Evolutionary conservation across 2,329 filamentous ascomycete species (phyloP).

Genomic region (Orbilia ellipsospora): DNA sequence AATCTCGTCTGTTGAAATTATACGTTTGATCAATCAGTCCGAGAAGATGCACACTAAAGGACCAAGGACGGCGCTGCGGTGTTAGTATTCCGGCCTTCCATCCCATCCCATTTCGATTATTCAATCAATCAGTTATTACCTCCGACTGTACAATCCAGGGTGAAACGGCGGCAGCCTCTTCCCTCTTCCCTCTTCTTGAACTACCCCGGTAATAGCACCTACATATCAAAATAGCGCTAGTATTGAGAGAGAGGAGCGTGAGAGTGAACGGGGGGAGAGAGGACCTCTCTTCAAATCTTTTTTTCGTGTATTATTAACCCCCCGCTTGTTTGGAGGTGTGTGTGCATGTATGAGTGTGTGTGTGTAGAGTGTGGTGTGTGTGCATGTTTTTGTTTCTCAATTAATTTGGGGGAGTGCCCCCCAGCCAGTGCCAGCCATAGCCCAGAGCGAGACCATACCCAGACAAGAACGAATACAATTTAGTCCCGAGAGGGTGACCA

Average conservation of each 20-base stretch:
- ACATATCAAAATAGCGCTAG: slow-evolving; percentile 2
- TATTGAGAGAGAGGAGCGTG: neutral
- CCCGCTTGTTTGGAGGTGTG: neutral
- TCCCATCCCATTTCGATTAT: too few relatives aligned
- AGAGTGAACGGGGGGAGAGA: neutral
- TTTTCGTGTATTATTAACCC: neutral
- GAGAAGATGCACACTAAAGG: too few relatives aligned
- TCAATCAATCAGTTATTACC: too few relatives aligned
- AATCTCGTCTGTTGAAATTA: neutral
- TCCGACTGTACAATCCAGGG: slow-evolving; percentile 22
- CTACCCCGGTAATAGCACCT: slow-evolving; percentile 2
- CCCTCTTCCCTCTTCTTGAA: slow-evolving; percentile 1
- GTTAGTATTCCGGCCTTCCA: too few relatives aligned
- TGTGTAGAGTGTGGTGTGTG: slow-evolving; percentile 15
- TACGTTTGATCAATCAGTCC: too few relatives aligned
- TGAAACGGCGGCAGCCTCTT: slow-evolving; percentile 41
- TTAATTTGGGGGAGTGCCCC: neutral
- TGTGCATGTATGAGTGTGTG: slow-evolving; percentile 13
- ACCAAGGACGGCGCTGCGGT: too few relatives aligned
- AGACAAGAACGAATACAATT: too few relatives aligned
- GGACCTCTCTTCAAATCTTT: neutral
- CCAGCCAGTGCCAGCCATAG: neutral
- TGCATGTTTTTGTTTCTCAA: slow-evolving; percentile 1
- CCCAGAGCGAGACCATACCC: too few relatives aligned
- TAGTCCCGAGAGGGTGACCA: too few relatives aligned